Evolutionary conservation across 306 rosid genomes (phyloP).

Genomic region (Medicago ruthenica): DNA sequence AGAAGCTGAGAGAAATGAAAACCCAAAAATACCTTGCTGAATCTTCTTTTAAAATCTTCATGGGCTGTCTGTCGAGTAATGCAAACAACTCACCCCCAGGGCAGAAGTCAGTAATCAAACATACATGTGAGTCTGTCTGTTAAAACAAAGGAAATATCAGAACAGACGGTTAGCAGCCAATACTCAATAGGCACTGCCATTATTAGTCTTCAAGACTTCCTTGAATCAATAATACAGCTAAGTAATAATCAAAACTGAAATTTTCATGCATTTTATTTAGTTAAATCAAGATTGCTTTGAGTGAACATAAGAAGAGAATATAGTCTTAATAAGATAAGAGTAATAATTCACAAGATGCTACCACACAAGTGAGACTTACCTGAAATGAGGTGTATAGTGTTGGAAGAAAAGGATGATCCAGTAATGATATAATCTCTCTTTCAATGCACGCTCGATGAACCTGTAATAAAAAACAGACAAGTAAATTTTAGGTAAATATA

Average conservation of each 20-base stretch:
- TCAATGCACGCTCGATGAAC: constrained; percentile 95
- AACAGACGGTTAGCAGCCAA: background rate
- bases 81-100: constrained; percentile 94
- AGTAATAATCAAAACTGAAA: background rate
- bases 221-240: constrained; percentile 1
- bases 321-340: background rate
- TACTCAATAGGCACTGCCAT: background rate
- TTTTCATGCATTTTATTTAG: background rate
- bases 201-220: background rate
- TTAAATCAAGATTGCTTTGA: background rate
- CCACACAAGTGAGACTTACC: constrained; percentile 47
- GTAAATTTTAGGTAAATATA: constrained; percentile 23
- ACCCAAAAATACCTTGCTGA: constrained; percentile 71
- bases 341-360: background rate
- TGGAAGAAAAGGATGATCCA: constrained; percentile 98
- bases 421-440: constrained; percentile 82
- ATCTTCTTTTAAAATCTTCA: constrained; percentile 88
- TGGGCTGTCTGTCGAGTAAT: constrained; percentile 90
- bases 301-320: constrained; percentile 7
- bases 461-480: constrained; percentile 55
- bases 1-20: background rate
- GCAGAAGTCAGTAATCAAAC: constrained; percentile 91
- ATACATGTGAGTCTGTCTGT: constrained; percentile 88
- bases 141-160: constrained; percentile 48
- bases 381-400: constrained; percentile 89